Evolutionary conservation across 345 rosid genomes (phyloP), one percentile per base, ranked within the genome.

Genomic region (Aegle marmelos): DNA sequence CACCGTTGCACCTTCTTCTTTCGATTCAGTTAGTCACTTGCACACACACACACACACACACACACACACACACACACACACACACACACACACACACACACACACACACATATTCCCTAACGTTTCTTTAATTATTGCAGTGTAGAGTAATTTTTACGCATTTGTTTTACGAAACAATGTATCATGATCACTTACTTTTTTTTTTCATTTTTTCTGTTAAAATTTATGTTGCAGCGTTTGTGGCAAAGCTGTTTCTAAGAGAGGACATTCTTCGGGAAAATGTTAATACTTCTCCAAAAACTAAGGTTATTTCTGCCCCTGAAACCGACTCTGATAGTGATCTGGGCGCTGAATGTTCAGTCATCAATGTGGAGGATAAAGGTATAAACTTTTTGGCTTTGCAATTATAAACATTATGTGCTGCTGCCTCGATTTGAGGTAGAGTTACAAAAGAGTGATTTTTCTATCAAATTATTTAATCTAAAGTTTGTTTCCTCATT

Each of bases 161-260:
- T 50, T 70, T 50, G 24, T 30, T 14, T 70, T 50, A 6, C 75
- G n/a, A 33, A 56, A 72, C 45, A 56, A 56, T 36, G 9, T 31
- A 22, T 50, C 33, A 62, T 39, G 7, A 56, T 31, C 9, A 64
- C 25, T 19, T 8, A 4, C 68, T 37, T 65, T n/a, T 37, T 65
- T n/a, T 9, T 31, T 31, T 19, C 56, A 2, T 33, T 54, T 24
- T 19, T 71, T 70, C 4, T 36, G 9, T 79, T 21, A 39, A 45
- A n/a, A 57, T 64, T 61, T 58, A 2, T 61, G 30, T 53, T 73
- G 50, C 87, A 92, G 94, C 93, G 39, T 90, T 90, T 83, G 94
- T 86, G 71, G 79, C 85, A 5, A 89, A 86, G 79, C 76, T 90
- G 68, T 73, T 83, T 75, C 33, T 83, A 81, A 79, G 92, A 81